phyloP scores from a whole-genome alignment of 495 filamentous ascomycete species.

The Talaromyces wortmannii region DNA sequence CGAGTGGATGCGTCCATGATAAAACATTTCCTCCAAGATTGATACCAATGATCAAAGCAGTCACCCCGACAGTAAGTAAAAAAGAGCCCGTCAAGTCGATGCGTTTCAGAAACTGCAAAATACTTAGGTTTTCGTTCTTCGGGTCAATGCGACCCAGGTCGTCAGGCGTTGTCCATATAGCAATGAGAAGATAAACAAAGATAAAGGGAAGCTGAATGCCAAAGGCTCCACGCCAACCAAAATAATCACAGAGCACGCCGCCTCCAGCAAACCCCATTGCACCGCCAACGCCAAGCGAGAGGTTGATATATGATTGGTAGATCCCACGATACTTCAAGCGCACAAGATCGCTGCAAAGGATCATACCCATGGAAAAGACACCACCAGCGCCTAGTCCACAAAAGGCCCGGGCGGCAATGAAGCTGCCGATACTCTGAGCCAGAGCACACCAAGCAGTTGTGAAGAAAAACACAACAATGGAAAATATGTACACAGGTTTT shows the following conservation, averaged over 20 bases:
- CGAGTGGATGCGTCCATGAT: constrained; percentile 65
- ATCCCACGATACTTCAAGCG: constrained; percentile 66
- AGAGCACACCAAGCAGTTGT: constrained; percentile 69
- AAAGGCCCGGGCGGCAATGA: constrained; percentile 65
- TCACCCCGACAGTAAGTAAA: constrained; percentile 56
- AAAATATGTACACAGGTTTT: constrained; percentile 60
- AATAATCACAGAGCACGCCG: constrained; percentile 62
- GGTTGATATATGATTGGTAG: constrained; percentile 73
- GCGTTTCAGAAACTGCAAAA: constrained; percentile 51
- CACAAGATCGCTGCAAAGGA: constrained; percentile 69
- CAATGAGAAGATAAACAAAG: constrained; percentile 50
- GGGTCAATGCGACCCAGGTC: constrained; percentile 48
- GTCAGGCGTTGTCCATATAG: constrained; percentile 49
- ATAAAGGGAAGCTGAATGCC: constrained; percentile 62
- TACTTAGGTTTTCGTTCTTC: constrained; percentile 34
- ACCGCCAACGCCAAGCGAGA: constrained; percentile 57
- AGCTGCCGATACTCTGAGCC: constrained; percentile 62
- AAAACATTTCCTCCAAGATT: constrained; percentile 74
- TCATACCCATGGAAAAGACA: constrained; percentile 63
- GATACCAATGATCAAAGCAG: constrained; percentile 64
- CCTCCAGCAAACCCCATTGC: constrained; percentile 65
- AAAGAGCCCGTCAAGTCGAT: constrained; percentile 65
- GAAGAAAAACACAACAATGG: constrained; percentile 54
- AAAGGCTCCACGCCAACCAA: constrained; percentile 72
- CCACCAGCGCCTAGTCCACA: constrained; percentile 73